phyloP scores from a whole-genome alignment of 1,284 basidiomycete genomes.

The Caloboletus firmus region DNA sequence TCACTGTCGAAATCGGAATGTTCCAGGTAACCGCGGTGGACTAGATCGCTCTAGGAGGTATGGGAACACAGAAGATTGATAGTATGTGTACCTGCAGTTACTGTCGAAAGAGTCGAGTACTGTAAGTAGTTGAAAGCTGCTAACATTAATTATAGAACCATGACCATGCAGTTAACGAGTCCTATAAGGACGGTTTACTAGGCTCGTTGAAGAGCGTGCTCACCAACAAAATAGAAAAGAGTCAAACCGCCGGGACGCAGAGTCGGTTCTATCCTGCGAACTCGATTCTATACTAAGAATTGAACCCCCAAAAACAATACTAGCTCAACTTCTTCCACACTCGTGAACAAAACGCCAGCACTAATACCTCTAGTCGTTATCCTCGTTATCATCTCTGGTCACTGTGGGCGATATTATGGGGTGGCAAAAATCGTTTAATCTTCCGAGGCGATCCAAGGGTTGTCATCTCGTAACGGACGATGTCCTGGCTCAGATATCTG shows the following conservation, averaged over 20 bases:
- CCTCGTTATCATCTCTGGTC: background rate
- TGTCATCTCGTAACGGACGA: slow-evolving; percentile 89
- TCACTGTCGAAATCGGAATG: slow-evolving; percentile 82
- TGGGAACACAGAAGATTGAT: slow-evolving; percentile 36
- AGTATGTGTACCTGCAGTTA: background rate
- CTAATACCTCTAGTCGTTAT: background rate
- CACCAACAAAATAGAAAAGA: background rate
- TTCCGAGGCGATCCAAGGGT: slow-evolving; percentile 60
- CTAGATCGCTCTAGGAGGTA: slow-evolving; percentile 48
- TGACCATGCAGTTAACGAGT: background rate
- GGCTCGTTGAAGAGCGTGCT: background rate
- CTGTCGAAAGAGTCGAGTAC: background rate
- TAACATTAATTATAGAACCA: background rate
- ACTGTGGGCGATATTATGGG: slow-evolving; percentile 54
- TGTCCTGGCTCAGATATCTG: slow-evolving; percentile 66
- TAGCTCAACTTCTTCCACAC: no score
- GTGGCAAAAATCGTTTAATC: slow-evolving; percentile 87
- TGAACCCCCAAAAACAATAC: background rate
- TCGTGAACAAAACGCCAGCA: background rate
- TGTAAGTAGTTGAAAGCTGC: background rate
- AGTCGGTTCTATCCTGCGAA: no score
- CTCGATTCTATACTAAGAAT: no score
- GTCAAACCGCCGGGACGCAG: no score
- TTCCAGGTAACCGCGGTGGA: slow-evolving; percentile 79
- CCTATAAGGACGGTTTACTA: no score